Base-by-base conservation (phyloP, 257 asterid genomes). In the Nicotiana otophora region DNA sequence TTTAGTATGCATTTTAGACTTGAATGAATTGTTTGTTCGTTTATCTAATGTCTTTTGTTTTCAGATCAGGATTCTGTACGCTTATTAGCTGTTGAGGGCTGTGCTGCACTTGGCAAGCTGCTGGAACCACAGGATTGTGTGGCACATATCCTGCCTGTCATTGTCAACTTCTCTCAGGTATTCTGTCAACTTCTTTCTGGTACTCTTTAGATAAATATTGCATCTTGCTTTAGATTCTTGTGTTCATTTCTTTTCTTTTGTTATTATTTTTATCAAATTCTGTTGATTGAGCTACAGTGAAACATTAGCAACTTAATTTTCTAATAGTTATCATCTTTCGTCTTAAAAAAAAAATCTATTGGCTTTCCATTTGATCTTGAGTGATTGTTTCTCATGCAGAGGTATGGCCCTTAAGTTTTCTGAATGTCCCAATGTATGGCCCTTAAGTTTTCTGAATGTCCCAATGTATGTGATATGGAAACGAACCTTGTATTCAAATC, bases 41-140 rank as follows among this genome's bases (percentile, higher is more conserved):
- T 31, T 31, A 26, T 78, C 42, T 61, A 12, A 17, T 11, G 46
- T 51, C 69, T 23, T 31, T 19, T 48, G 28, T 66, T 85, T 84
- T 15, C 91, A 94, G 98, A 93, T 90, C 98, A 94, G 87, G 98
- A 94, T 84, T 94, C 98, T 63, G 97, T 94, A 81, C 97, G 98
- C 9, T 88, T 94, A 82, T 89, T 94, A 57, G 98, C 98, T 83
- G 98, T 94, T 55, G 98, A 94, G 84, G 92, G 97, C 62, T 94
- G 97, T 87, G 99, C 98, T 69, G 97, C 99, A 83, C 92, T 95
- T 78, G 99, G 99, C 23, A 95, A 95, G 88, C 87, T 95, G 88
- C 83, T 95, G 92, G 98, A 95, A 88, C 92, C 97, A 61, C 96
- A 92, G 86, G 99, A 95, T 84, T 95, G 99, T 86, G 93, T 93